Percentiles rank a stretch among this genome's conserved stretches.
Conservation (phyloP, 1,139 yeast species). For the Hemisphaericaspora subhashii region DNA sequence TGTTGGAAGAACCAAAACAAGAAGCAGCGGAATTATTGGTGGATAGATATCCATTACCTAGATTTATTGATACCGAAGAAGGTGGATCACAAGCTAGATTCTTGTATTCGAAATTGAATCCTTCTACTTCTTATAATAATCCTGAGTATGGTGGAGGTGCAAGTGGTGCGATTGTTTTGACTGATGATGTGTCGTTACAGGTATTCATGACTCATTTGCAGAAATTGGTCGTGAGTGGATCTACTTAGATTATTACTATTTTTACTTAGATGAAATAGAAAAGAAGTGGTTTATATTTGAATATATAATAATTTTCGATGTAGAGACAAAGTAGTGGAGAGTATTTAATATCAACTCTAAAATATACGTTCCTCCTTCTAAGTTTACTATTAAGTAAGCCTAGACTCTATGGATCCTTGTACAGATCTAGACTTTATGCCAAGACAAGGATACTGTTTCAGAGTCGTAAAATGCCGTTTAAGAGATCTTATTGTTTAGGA, state of each 20-base stretch:
- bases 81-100: slow-evolving; percentile 99
- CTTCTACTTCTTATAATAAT: slow-evolving; percentile 78
- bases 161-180: slow-evolving; percentile 78
- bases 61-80: slow-evolving; percentile 91
- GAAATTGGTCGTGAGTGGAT: slow-evolving; percentile 68
- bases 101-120: slow-evolving; percentile 89
- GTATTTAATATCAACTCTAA: too few species aligned
- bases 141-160: slow-evolving; percentile 49
- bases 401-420: too few species aligned
- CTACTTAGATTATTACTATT: too few species aligned
- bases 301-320: too few species aligned
- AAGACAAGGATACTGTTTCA: too few species aligned
- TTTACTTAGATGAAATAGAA: neutral
- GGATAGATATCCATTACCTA: slow-evolving; percentile 95
- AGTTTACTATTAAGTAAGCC: too few species aligned
- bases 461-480: too few species aligned
- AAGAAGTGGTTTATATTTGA: too few species aligned
- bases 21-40: slow-evolving; percentile 91
- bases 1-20: slow-evolving; percentile 84
- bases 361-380: too few species aligned
- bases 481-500: too few species aligned
- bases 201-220: slow-evolving; percentile 89
- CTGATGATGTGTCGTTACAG: slow-evolving; percentile 92
- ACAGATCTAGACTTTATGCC: too few species aligned
- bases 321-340: too few species aligned